Base-by-base conservation (phyloP, 2,329 filamentous ascomycete genomes). In the Hypoxylon sp. region DNA sequence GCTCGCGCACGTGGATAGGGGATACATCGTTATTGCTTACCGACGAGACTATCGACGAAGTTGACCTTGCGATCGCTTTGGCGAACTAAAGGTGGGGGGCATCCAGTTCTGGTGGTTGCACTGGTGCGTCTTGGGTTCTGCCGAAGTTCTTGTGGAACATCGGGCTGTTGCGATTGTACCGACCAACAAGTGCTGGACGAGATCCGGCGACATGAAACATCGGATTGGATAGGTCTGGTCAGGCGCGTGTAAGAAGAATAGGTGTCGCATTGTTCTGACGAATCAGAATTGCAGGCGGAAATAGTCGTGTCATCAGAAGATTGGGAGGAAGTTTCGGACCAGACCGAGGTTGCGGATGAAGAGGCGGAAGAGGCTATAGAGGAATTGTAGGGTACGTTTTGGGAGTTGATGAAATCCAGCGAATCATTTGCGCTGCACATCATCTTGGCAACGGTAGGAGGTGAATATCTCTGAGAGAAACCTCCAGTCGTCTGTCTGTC, bases 1-100 rank as follows among this genome's bases (percentile, higher is more conserved):
- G 71, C 66, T 56, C 43, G 57, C 50, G 64, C 25, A 59, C 19
- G 19, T 17, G 43, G 51, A 46, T 36, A 34, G 45, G 46, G 44
- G 36, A 19, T 23, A 48, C 13, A 65, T 62, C 57, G 69, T 72
- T 74, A 50, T 64, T 71, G 80, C 93, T 90, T 91, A 97, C 93
- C 93, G 78, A 97, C 92, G 72, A 97, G 90, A 73, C 87, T 94
- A 74, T 97, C 92, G 74, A 97, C 93, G 69, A 97, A 97, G 50
- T 89, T 92, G 69, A 90, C 83, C 79, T 96, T 96, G 69, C 92
- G 89, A 75, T 97, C 91, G 67, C 86, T 84, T 77, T 97, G 92
- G 66, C 92, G 88, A 59, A 92, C 80, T 60, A 97, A 82, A 51
- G 87, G 75, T 38, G 93, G 90, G 64, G 89, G 88, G 64, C 82